Evolutionary conservation across 768 basidiomycete genomes (phyloP).

Genomic region (Lactarius deliciosus): DNA sequence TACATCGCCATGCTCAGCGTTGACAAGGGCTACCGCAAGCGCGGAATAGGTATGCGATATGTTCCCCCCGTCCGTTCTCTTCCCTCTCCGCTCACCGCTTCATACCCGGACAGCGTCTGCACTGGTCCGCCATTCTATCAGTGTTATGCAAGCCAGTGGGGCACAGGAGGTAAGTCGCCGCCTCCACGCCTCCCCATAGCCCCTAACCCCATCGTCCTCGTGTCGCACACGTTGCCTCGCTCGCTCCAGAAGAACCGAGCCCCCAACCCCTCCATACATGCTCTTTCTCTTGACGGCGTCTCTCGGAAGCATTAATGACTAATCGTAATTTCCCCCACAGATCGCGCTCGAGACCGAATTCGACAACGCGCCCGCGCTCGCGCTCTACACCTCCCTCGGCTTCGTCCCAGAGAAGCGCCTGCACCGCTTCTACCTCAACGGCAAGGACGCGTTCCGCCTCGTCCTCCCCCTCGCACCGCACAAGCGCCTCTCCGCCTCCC

Average conservation of each 20-base stretch:
- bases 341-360: constrained; percentile 95
- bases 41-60: constrained; percentile 96
- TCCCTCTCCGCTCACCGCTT: not conserved
- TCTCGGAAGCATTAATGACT: constrained; percentile 2
- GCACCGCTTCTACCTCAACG: constrained; percentile 94
- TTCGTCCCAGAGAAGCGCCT: constrained; percentile 96
- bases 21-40: constrained; percentile 83
- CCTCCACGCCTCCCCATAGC: constrained; percentile 27
- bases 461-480: constrained; percentile 55
- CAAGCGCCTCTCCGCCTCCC: not conserved
- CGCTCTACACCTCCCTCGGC: constrained; percentile 87
- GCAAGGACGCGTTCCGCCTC: constrained; percentile 91
- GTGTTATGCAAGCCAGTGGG: constrained; percentile 77
- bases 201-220: constrained; percentile 18
- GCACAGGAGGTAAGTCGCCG: constrained; percentile 73
- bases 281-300: constrained; percentile 2
- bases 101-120: constrained; percentile 61
- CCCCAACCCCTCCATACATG: not conserved
- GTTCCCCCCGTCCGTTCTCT: not conserved
- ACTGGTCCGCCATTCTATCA: constrained; percentile 79
- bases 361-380: constrained; percentile 86
- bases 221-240: not conserved
- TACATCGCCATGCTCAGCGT: constrained; percentile 99
- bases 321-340: constrained; percentile 32
- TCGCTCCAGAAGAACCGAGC: constrained; percentile 12